Evolutionary conservation across 225 moss, liverwort and hornwort genomes (phyloP).

Genomic region (Sphagnum contortum): DNA sequence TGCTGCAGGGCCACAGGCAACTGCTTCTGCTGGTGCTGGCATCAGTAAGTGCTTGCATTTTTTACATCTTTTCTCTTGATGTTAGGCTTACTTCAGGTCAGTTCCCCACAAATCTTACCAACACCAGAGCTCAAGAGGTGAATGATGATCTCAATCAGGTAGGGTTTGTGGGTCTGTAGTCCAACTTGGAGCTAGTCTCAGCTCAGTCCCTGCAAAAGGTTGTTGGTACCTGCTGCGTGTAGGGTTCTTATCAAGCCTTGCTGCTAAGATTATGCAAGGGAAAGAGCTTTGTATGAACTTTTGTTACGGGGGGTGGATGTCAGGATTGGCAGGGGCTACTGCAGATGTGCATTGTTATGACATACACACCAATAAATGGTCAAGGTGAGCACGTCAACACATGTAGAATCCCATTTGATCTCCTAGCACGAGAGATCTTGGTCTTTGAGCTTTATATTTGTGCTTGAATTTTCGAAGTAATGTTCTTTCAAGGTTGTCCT

Average conservation of each 20-base stretch:
- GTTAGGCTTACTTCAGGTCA: too few species aligned
- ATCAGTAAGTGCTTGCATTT: slow-evolving; percentile 19
- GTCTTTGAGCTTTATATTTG: background rate
- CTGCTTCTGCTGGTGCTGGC: slow-evolving; percentile 24
- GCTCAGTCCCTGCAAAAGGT: too few species aligned
- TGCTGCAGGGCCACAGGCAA: slow-evolving; percentile 27
- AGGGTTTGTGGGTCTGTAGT: too few species aligned
- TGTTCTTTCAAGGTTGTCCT: background rate
- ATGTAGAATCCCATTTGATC: background rate
- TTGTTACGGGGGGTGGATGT: background rate
- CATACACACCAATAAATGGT: slow-evolving; percentile 39
- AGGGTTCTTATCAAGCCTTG: too few species aligned
- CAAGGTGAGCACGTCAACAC: slow-evolving; percentile 15
- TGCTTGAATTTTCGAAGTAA: too few species aligned
- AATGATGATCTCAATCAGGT: too few species aligned
- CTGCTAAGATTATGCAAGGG: too few species aligned
- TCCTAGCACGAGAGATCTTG: background rate
- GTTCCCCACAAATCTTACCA: too few species aligned
- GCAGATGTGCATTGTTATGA: slow-evolving; percentile 50
- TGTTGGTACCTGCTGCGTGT: background rate
- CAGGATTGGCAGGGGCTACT: slow-evolving; percentile 50
- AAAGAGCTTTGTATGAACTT: too few species aligned
- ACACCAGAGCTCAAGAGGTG: too few species aligned
- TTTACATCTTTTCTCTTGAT: too few species aligned
- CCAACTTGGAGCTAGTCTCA: too few species aligned